A percentile compares a stretch with the other conserved stretches of the same genome.
phyloP scores from a whole-genome alignment of 495 filamentous ascomycete genomes.

The Aspergillus sclerotiicarbonarius region DNA sequence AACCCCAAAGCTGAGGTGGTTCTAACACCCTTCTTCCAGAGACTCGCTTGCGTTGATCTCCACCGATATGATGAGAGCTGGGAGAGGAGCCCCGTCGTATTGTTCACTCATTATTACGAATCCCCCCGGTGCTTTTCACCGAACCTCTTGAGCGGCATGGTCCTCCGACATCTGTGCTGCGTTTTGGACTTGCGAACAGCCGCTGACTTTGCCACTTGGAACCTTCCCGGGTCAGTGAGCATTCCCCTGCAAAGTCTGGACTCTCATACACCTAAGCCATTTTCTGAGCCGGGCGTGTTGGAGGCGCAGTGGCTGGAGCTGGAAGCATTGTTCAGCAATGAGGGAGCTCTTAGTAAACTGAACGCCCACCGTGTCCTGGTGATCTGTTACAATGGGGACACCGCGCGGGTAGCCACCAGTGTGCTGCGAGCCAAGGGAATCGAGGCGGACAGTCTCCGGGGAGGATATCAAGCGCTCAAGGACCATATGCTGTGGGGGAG shows the following conservation, averaged over 20 bases:
- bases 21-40: slow-evolving; percentile 21
- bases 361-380: slow-evolving; percentile 40
- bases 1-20: no score
- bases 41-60: slow-evolving; percentile 48
- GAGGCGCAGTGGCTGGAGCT: slow-evolving; percentile 47
- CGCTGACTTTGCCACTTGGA: slow-evolving; percentile 40
- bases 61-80: slow-evolving; percentile 55
- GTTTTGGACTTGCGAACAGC: slow-evolving; percentile 44
- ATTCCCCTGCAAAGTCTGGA: slow-evolving; percentile 34
- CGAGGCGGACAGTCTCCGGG: slow-evolving; percentile 49
- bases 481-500: slow-evolving; percentile 31
- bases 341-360: slow-evolving; percentile 25
- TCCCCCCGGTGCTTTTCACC: slow-evolving; percentile 25
- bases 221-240: slow-evolving; percentile 46
- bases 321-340: slow-evolving; percentile 35
- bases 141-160: slow-evolving; percentile 23
- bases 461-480: slow-evolving; percentile 37
- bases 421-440: slow-evolving; percentile 50
- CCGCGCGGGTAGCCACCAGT: slow-evolving; percentile 51
- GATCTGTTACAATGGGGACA: slow-evolving; percentile 54
- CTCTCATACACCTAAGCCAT: slow-evolving; percentile 40
- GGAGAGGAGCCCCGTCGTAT: slow-evolving; percentile 42
- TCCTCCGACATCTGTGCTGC: slow-evolving; percentile 25
- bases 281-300: slow-evolving; percentile 42
- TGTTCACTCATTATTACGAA: slow-evolving; percentile 37